Conservation (phyloP, 2,329 filamentous ascomycete genomes). For the Basipetospora chlamydospora region DNA sequence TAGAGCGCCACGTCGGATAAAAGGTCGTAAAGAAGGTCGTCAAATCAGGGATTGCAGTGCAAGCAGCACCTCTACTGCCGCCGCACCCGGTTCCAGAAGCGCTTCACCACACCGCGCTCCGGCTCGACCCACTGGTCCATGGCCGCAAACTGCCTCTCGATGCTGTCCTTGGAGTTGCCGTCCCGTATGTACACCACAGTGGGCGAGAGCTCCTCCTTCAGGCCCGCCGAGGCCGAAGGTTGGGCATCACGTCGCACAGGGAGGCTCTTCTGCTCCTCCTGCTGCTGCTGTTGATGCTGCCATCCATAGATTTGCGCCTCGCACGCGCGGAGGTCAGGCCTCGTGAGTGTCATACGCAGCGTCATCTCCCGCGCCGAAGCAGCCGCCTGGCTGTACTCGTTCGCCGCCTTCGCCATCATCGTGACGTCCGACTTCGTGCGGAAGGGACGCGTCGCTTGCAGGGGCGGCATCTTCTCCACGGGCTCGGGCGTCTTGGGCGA, state of each 20-base stretch:
- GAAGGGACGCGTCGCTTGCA: conserved; percentile 15
- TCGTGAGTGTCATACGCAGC: conserved; percentile 83
- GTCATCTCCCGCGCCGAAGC: conserved; percentile 74
- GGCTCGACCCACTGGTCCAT: conserved; percentile 34
- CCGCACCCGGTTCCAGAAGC: conserved; percentile 49
- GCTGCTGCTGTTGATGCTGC: conserved; percentile 36
- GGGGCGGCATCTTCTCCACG: conserved; percentile 24
- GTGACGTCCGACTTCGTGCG: conserved; percentile 12
- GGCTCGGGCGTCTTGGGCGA: conserved; percentile 42
- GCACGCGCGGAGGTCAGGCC: conserved; percentile 67
- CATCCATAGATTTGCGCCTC: conserved; percentile 61
- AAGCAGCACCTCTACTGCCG: conserved; percentile 14
- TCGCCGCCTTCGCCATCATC: conserved; percentile 17
- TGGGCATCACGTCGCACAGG: conserved; percentile 22
- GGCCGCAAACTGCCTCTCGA: conserved; percentile 37
- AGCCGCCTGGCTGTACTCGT: conserved; percentile 34
- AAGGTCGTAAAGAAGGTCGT: too few relatives aligned
- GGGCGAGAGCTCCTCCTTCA: conserved; percentile 13
- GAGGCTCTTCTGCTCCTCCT: too few relatives aligned
- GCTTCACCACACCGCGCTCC: conserved; percentile 40
- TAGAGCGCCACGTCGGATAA: too few relatives aligned
- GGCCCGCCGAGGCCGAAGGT: conserved; percentile 31
- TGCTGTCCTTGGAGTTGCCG: conserved; percentile 31
- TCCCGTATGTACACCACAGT: conserved; percentile 17
- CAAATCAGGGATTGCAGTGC: too few relatives aligned